Evolutionary conservation across 768 basidiomycete species (phyloP).

Genomic region (Mycena maculata): DNA sequence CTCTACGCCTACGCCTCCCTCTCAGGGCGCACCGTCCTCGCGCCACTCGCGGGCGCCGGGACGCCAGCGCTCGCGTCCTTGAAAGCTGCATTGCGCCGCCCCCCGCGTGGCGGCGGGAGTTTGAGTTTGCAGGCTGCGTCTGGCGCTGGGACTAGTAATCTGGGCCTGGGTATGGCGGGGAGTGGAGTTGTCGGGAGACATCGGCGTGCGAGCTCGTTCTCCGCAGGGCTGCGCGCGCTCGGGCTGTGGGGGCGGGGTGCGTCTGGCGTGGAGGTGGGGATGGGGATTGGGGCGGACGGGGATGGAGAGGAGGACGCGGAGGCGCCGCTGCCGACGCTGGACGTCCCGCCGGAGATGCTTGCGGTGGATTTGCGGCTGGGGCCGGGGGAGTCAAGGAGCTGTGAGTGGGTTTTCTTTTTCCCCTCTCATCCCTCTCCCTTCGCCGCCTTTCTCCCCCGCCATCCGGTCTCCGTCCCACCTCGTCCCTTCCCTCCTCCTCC

Average conservation of each 20-base stretch:
- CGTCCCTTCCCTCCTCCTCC: too few relatives aligned
- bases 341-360: conserved; percentile 87
- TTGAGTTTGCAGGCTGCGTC: conserved; percentile 25
- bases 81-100: conserved; percentile 61
- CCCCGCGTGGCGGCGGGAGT: conserved; percentile 43
- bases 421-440: neutral
- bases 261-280: neutral
- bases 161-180: conserved; percentile 37
- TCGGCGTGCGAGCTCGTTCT: conserved; percentile 62
- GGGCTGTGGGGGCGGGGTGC: conserved; percentile 39
- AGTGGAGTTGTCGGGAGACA: conserved; percentile 45
- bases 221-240: conserved; percentile 63
- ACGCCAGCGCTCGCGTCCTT: conserved; percentile 57
- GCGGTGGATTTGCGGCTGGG: conserved; percentile 86
- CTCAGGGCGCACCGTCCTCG: conserved; percentile 71
- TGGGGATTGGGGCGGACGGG: neutral
- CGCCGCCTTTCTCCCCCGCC: conserved; percentile 6
- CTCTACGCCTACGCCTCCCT: conserved; percentile 90
- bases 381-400: conserved; percentile 88
- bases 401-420: conserved; percentile 58
- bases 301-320: conserved; percentile 57
- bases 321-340: conserved; percentile 82
- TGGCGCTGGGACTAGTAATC: too few relatives aligned
- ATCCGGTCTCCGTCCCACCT: neutral
- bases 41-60: conserved; percentile 54